Conservation (phyloP, 2,329 filamentous ascomycete species). For the Fusarium pilosicola region DNA sequence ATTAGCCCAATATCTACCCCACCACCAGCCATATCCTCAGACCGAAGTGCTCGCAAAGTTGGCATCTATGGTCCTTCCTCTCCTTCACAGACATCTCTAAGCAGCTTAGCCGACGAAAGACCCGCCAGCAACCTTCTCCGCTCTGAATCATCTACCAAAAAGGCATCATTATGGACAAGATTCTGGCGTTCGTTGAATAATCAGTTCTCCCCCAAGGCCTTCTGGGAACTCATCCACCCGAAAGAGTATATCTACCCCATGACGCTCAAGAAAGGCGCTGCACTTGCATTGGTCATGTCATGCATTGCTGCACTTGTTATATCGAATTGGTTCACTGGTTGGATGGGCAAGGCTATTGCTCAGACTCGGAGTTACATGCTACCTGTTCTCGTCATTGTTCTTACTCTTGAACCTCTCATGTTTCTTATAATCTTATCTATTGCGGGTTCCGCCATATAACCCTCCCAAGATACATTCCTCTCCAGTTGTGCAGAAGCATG, state of each 20-base stretch:
- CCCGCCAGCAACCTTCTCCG: not conserved
- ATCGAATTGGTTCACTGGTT: not conserved
- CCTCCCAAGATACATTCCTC: not conserved
- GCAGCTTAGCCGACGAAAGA: not conserved
- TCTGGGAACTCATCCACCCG: not conserved
- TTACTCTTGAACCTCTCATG: constrained; percentile 7
- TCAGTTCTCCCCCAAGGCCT: not conserved
- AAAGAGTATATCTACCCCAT: constrained; percentile 8
- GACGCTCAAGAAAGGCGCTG: not conserved
- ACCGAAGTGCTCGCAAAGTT: not conserved
- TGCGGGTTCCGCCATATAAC: not conserved
- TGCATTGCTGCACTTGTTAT: not conserved
- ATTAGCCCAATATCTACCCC: not conserved
- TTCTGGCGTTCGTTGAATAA: not conserved
- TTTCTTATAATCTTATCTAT: constrained; percentile 10
- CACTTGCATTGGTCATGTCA: not conserved
- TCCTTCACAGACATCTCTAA: not conserved
- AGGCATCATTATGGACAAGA: not conserved
- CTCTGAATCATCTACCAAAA: not conserved
- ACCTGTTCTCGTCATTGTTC: not conserved
- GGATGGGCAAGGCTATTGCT: not conserved
- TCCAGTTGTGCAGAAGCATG: fast-evolving
- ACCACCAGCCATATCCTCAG: not conserved
- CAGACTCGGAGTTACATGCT: constrained; percentile 1
- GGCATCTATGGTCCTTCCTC: not conserved